Evolutionary conservation across 805 yeast species (phyloP).

Genomic region (Cyberlindnera lachancei): DNA sequence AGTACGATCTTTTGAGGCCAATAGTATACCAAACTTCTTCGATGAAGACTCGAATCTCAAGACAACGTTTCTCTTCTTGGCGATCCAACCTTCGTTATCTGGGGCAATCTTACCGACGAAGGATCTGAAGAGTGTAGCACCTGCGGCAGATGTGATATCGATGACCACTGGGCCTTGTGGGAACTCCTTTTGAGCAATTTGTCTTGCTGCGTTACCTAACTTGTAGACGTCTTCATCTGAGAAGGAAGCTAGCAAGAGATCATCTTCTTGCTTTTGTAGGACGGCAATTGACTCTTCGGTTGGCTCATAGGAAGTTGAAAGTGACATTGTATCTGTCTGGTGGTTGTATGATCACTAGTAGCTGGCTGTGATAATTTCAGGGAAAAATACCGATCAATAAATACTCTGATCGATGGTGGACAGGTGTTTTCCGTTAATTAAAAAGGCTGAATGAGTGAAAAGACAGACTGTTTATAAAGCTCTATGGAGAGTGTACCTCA

Average conservation of each 20-base stretch:
- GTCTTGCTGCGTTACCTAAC: constrained; percentile 36
- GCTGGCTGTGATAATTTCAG: no score
- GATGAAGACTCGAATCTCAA: constrained; percentile 41
- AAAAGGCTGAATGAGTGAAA: no score
- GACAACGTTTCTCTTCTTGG: constrained; percentile 41
- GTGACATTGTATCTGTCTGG: no score
- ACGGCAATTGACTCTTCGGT: no score
- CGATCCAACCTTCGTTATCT: constrained; percentile 51
- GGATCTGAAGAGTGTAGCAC: constrained; percentile 41
- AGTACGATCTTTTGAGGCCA: constrained; percentile 29
- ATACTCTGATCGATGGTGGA: no score
- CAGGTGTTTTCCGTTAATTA: no score
- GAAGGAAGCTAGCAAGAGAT: constrained; percentile 1
- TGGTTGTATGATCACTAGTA: no score
- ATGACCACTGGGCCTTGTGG: constrained; percentile 30
- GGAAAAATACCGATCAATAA: no score
- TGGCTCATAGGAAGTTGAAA: no score
- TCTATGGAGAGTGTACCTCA: no score
- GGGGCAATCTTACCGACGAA: constrained; percentile 24
- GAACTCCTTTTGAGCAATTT: constrained; percentile 23
- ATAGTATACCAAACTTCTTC: constrained; percentile 38
- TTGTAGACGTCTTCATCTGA: constrained; percentile 30
- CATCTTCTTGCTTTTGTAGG: constrained; percentile 3
- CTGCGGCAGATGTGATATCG: constrained; percentile 38
- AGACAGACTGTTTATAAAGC: no score